Evolutionary conservation across 73 alveolate genomes (phyloP).

Genomic region (Blepharisma japonicum): DNA sequence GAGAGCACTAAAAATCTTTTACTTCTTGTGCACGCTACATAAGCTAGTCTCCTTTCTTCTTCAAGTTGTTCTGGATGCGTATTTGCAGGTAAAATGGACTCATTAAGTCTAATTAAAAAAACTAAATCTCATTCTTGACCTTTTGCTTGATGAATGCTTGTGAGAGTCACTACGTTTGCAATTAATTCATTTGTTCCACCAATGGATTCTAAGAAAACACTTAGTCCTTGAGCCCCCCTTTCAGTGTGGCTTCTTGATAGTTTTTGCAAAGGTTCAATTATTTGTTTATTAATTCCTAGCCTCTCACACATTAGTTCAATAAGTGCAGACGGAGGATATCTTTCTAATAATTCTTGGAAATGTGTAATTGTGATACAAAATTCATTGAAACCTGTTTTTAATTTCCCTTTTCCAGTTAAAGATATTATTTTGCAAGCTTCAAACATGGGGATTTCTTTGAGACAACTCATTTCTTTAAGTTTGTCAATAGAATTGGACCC

Average conservation of each 20-base stretch:
- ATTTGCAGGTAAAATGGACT: background rate
- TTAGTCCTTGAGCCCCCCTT: background rate
- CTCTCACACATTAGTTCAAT: background rate
- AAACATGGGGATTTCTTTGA: background rate
- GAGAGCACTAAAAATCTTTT: conserved; percentile 33
- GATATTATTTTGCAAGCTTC: conserved; percentile 9
- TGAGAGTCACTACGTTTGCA: background rate
- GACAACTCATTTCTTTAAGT: background rate
- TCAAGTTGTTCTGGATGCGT: conserved; percentile 35
- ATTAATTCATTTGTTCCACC: background rate
- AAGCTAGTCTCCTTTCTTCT: conserved; percentile 80
- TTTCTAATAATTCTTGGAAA: background rate
- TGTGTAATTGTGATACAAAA: background rate
- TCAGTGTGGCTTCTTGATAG: background rate
- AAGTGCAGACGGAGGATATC: background rate
- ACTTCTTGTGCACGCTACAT: conserved; percentile 76
- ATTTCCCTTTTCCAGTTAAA: background rate
- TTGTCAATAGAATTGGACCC: background rate
- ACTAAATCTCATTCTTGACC: conserved; percentile 24
- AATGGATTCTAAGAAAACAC: background rate
- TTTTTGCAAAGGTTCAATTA: background rate
- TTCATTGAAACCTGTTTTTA: conserved; percentile 2
- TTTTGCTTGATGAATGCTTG: conserved; percentile 25
- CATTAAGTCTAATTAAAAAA: conserved; percentile 7
- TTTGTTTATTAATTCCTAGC: background rate